Conservation (phyloP, 1,284 basidiomycete species). For the Fomitopsis palustris region DNA sequence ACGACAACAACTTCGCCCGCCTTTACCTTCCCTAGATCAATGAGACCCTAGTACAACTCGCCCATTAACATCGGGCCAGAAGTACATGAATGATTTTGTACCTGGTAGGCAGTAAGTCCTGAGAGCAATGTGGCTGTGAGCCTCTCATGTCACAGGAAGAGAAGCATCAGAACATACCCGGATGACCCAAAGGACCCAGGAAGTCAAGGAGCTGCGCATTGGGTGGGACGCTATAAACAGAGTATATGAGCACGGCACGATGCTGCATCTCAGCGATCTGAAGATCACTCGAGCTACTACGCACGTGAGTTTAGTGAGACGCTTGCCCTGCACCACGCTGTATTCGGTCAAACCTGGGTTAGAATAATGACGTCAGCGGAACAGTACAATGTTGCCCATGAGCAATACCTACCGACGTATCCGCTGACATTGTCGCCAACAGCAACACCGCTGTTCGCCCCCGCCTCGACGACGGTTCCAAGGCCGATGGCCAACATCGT, state of each 20-base stretch:
- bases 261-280: not conserved
- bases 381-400: no score
- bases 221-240: slow-evolving; percentile 40
- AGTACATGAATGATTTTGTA: slow-evolving; percentile 27
- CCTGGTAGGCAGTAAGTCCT: slow-evolving; percentile 85
- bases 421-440: slow-evolving; percentile 72
- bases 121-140: not conserved
- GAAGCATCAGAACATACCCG: slow-evolving; percentile 40
- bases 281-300: not conserved
- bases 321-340: slow-evolving; percentile 56
- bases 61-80: not conserved
- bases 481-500: slow-evolving; percentile 76
- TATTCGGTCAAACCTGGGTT: slow-evolving; percentile 78
- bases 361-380: no score
- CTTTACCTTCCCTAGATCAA: slow-evolving; percentile 76
- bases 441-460: slow-evolving; percentile 47
- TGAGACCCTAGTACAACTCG: slow-evolving; percentile 55
- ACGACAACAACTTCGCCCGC: slow-evolving; percentile 81
- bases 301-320: slow-evolving; percentile 51
- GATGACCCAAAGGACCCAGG: slow-evolving; percentile 67
- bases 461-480: slow-evolving; percentile 63
- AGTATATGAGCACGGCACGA: no score
- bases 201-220: slow-evolving; percentile 68
- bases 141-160: not conserved
- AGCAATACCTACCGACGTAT: slow-evolving; percentile 39